Evolutionary conservation across 257 asterid genomes (phyloP).

Genomic region (Verbena officinalis): DNA sequence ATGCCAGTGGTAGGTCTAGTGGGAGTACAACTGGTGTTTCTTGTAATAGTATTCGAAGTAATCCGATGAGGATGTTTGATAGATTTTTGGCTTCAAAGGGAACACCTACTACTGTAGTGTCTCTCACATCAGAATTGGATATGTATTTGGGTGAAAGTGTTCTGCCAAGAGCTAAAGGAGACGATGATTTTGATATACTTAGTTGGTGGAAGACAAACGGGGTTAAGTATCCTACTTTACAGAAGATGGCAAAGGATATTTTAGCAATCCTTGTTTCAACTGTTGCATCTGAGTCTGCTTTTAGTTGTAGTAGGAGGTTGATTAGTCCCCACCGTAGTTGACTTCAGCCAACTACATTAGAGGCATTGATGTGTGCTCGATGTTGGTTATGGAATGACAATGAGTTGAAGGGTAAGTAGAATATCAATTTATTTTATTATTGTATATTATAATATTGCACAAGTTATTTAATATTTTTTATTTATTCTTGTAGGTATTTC

Average conservation of each 20-base stretch:
- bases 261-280: background rate
- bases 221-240: background rate
- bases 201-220: no score
- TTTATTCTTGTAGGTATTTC: no score
- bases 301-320: background rate
- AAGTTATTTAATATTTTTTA: no score
- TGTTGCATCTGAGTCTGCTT: background rate
- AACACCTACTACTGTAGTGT: background rate
- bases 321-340: background rate
- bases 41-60: no score
- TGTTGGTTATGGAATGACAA: background rate
- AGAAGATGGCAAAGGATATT: background rate
- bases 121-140: background rate
- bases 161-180: background rate
- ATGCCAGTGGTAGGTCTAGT: no score
- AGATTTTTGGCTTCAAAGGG: background rate
- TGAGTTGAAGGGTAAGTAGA: background rate
- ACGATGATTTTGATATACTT: background rate
- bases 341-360: no score
- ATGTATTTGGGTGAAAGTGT: background rate
- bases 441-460: no score
- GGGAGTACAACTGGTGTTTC: no score
- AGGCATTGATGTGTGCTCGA: no score
- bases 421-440: no score
- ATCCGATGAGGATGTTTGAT: no score